Conservation (phyloP, 495 filamentous ascomycete species). For the Eremomyces bilateralis region DNA sequence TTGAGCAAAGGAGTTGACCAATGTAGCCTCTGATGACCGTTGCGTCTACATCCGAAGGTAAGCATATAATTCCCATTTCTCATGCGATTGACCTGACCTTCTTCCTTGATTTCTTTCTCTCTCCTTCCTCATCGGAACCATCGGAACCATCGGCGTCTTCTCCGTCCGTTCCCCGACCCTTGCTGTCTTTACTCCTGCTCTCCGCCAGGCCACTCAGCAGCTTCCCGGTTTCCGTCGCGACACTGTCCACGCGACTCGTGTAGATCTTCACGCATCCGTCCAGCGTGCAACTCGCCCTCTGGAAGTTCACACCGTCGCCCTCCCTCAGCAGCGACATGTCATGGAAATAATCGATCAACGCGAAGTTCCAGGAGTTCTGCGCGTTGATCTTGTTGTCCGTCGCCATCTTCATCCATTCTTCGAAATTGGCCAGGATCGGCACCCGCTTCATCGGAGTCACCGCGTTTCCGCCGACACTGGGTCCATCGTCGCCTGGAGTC, state of each 20-base stretch:
- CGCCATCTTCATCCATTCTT: slow-evolving; percentile 99
- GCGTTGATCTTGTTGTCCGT: slow-evolving; percentile 99
- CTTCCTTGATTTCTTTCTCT: slow-evolving; percentile 49
- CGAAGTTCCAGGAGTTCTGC: slow-evolving; percentile 97
- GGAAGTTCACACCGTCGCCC: slow-evolving; percentile 94
- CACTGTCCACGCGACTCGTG: slow-evolving; percentile 92
- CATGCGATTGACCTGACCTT: slow-evolving; percentile 32
- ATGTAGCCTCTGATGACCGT: slow-evolving; percentile 74
- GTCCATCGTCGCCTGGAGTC: slow-evolving; percentile 40
- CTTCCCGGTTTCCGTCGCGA: slow-evolving; percentile 92
- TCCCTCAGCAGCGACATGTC: slow-evolving; percentile 96
- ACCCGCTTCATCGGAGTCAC: slow-evolving; percentile 94
- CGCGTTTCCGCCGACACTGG: slow-evolving; percentile 44
- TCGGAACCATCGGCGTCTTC: slow-evolving; percentile 50
- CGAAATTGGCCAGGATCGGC: slow-evolving; percentile 89
- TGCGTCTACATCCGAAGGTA: slow-evolving; percentile 21
- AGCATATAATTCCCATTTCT: no score
- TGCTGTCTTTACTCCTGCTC: slow-evolving; percentile 57
- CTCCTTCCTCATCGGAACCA: slow-evolving; percentile 65
- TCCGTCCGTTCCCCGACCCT: slow-evolving; percentile 33
- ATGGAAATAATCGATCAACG: slow-evolving; percentile 97
- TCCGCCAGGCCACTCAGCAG: slow-evolving; percentile 87
- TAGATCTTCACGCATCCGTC: slow-evolving; percentile 99
- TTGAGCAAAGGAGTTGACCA: slow-evolving; percentile 69
- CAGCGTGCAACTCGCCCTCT: slow-evolving; percentile 91